A percentile compares a stretch with the other conserved stretches of the same genome.
phyloP scores from a whole-genome alignment of 306 rosid genomes.

The Malus fusca region DNA sequence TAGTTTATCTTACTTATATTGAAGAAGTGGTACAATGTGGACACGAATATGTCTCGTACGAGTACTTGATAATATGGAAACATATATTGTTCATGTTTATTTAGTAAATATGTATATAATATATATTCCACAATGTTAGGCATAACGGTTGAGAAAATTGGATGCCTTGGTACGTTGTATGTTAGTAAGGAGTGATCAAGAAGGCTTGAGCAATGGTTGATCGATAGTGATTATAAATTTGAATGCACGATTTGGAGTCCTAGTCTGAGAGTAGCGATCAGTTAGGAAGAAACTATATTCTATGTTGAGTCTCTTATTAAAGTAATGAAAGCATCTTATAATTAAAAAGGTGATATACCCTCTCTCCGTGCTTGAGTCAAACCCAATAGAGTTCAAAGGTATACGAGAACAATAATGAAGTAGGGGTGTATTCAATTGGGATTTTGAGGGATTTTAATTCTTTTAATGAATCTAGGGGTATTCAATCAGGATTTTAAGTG shows the following conservation, averaged over 20 bases:
- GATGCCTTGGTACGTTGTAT: not conserved
- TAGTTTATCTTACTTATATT: not conserved
- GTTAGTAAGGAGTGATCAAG: conserved; percentile 11
- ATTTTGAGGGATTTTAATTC: too few species aligned
- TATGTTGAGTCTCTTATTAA: not conserved
- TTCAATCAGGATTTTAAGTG: too few species aligned
- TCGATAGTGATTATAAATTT: not conserved
- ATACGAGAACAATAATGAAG: not conserved
- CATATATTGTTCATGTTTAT: not conserved
- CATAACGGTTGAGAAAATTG: conserved; percentile 45
- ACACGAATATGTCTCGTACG: not conserved
- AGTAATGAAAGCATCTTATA: not conserved
- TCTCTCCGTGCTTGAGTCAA: not conserved
- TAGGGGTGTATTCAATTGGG: not conserved
- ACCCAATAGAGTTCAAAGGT: not conserved
- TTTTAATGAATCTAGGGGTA: too few species aligned
- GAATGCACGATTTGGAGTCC: not conserved
- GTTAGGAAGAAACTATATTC: conserved; percentile 14
- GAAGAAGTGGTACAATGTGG: not conserved
- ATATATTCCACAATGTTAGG: conserved; percentile 16
- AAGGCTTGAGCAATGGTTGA: conserved; percentile 9
- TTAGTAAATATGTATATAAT: not conserved
- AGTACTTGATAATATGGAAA: not conserved
- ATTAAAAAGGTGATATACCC: not conserved
- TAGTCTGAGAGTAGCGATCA: conserved; percentile 4